Conservation (phyloP, 176 grass and related monocot genomes). For the Ensete ventricosum region DNA sequence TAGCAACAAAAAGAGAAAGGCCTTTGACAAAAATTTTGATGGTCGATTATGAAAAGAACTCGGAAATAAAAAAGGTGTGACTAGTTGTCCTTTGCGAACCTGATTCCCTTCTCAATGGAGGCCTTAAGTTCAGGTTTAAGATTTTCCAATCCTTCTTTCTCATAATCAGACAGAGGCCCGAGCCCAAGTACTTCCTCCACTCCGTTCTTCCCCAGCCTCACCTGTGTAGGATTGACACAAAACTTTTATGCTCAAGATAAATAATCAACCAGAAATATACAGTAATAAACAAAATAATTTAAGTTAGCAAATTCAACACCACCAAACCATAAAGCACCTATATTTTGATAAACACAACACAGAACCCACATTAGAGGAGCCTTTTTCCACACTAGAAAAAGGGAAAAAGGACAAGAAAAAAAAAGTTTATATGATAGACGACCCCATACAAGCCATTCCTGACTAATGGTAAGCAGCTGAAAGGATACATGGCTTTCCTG, state of each 20-base stretch:
- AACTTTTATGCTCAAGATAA: not conserved
- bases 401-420: too few relatives aligned
- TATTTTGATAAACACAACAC: too few relatives aligned
- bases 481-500: too few relatives aligned
- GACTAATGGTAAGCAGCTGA: too few relatives aligned
- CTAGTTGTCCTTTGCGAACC: conserved; percentile 42
- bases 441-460: too few relatives aligned
- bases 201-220: conserved; percentile 75
- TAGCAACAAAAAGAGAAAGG: not conserved
- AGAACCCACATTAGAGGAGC: too few relatives aligned
- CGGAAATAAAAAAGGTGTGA: not conserved
- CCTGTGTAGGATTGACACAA: conserved; percentile 26
- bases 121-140: conserved; percentile 68
- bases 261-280: not conserved
- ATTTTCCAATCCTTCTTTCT: conserved; percentile 62
- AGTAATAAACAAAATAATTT: not conserved
- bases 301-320: too few relatives aligned
- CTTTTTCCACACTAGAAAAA: too few relatives aligned
- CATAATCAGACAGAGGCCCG: conserved; percentile 35
- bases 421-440: too few relatives aligned
- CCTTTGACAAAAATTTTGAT: conserved; percentile 1
- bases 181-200: conserved; percentile 42
- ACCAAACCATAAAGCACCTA: too few relatives aligned
- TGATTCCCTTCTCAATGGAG: conserved; percentile 90
- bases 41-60: not conserved